phyloP scores from a whole-genome alignment of 441 rosid species.

The Populus trichocarpa region DNA sequence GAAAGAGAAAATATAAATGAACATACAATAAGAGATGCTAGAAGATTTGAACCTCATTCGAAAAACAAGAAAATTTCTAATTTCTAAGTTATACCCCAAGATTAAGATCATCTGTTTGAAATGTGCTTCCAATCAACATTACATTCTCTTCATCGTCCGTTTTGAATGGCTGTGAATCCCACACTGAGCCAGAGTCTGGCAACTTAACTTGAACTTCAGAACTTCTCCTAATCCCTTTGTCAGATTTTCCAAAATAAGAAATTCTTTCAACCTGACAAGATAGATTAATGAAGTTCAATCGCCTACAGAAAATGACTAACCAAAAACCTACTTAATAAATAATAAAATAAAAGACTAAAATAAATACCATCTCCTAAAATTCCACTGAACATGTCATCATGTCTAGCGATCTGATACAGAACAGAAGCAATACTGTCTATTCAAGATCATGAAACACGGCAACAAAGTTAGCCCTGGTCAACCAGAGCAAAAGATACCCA shows the following conservation, averaged over 20 bases:
- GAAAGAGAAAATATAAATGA: conserved; percentile 13
- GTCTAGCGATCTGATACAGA: background rate
- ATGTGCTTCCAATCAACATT: conserved; percentile 26
- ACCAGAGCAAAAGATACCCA: background rate
- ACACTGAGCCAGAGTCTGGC: conserved; percentile 15
- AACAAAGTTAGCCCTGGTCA: background rate
- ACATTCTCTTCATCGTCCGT: conserved; percentile 28
- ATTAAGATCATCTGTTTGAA: conserved; percentile 27
- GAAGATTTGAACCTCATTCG: background rate
- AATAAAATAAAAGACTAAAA: background rate
- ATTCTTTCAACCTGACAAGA: conserved; percentile 64
- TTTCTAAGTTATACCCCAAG: conserved; percentile 24
- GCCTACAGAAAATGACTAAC: conserved; percentile 1
- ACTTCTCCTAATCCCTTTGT: conserved; percentile 29
- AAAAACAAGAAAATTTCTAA: conserved; percentile 6
- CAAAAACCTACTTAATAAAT: background rate
- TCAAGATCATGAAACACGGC: background rate
- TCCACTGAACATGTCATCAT: background rate
- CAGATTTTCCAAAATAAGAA: conserved; percentile 45
- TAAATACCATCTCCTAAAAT: background rate
- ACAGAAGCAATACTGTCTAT: background rate
- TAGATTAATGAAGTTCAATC: conserved; percentile 24
- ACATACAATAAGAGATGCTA: background rate
- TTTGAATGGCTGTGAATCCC: conserved; percentile 26
- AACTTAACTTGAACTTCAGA: conserved; percentile 24